Base-by-base conservation (phyloP, 1,284 basidiomycete genomes). In the Microbotryum violaceum region DNA sequence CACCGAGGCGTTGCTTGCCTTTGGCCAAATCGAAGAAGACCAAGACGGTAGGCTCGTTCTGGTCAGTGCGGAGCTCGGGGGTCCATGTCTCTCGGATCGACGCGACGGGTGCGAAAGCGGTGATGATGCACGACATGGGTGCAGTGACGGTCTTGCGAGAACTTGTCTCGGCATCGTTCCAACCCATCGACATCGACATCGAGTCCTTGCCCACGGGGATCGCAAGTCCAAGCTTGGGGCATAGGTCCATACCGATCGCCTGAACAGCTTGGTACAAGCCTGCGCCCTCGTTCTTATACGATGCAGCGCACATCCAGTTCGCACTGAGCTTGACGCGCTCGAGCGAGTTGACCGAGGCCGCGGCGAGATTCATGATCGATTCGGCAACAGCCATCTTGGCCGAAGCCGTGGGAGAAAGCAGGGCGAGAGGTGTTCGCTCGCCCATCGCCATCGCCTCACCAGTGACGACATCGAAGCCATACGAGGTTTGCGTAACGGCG, bases 161-260 rank as follows among this genome's bases (percentile, higher is more conserved):
- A 27, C 78, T 80, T 9, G 80, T 80, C 31, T 86, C 75, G 57
- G 74, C 81, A 49, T 75, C 76, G 25, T 77, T 68, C 94, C 94
- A 99, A 70, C 86, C 88, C 94, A 97, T 98, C 64, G 89, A 88
- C 94, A 98, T 99, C 42, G 90, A 93, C 96, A 99, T 97, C 4
- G 92, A 97, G 76, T 99, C 94, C 78, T 99, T 99, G 37, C 96
- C 94, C 44, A 98, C 94, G 0, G 94, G 96, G 56, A 99, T 91
- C 27, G 91, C 88, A 25, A 98, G 79, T 14, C 94, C 93, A 16
- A 99, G 82, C 25, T 84, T 84, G n/a, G 94, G 93, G 75, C 96
- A 98, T 14, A 99, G 79, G 64, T 96, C 91, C 79, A 94, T 82
- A 12, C 96, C 94, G 54, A 98, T 83, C 3, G 96, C 91, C 66